Evolutionary conservation across 495 filamentous ascomycete genomes (phyloP), one percentile per base, ranked within the genome.

Genomic region (Emericellopsis terricola): DNA sequence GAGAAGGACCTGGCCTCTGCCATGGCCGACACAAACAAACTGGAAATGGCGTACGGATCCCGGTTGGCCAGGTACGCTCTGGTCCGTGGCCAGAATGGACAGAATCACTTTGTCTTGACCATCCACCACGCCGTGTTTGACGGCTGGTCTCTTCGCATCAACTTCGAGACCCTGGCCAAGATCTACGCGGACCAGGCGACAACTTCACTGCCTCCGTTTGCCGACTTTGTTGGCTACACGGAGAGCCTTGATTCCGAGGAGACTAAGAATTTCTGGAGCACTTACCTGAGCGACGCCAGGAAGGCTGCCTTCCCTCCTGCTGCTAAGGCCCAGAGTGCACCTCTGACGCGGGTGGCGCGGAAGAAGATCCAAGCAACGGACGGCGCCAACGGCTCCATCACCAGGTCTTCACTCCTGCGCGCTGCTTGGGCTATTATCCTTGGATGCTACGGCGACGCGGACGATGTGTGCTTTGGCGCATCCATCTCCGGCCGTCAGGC

Each of bases 391-490:
- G 14, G 11, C 8, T 37, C 35, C 1, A 46, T 54, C 4, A 38
- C 48, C 7, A 50, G 36, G 46, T 46, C 62, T 29, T 52, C 60
- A 0, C n/a, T n/a, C n/a, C n/a, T n/a, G n/a, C n/a, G n/a, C n/a
- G n/a, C n/a, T n/a, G n/a, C n/a, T n/a, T n/a, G n/a, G n/a, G n/a
- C n/a, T n/a, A n/a, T n/a, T n/a, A n/a, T n/a, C n/a, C n/a, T n/a
- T n/a, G n/a, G n/a, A 8, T 42, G 45, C 1, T 42, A 61, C 28
- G 55, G 53, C 9, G 53, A 47, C 0, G 46, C 47, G 0, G 44
- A 53, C n/a, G 60, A 64, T 8, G 52, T 65, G 9, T 53, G 62
- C 6, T 65, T 64, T 34, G 61, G n/a, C n/a, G n/a, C n/a, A n/a
- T n/a, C n/a, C n/a, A n/a, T n/a, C n/a, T n/a, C n/a, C n/a, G n/a